phyloP scores from a whole-genome alignment of 306 rosid genomes.

The Boehmeria nivea region DNA sequence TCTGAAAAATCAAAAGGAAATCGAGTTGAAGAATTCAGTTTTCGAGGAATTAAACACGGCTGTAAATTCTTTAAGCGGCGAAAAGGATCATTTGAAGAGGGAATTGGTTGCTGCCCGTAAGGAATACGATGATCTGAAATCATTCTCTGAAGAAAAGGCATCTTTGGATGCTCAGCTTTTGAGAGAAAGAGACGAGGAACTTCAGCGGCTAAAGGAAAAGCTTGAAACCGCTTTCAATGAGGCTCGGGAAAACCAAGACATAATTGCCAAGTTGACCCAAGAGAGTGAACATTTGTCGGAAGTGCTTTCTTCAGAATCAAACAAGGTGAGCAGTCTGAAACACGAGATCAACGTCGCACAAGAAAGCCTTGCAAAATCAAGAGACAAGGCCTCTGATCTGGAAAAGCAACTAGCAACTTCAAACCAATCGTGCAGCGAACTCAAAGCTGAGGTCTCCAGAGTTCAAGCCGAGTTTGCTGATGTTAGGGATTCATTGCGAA shows the following conservation, averaged over 20 bases:
- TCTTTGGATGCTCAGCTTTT: slow-evolving; percentile 50
- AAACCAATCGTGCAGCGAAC: slow-evolving; percentile 30
- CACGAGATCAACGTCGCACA: slow-evolving; percentile 38
- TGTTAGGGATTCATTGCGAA: slow-evolving; percentile 49
- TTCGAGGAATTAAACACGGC: slow-evolving; percentile 49
- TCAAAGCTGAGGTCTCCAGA: slow-evolving; percentile 48
- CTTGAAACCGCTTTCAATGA: slow-evolving; percentile 38
- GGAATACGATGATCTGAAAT: slow-evolving; percentile 48
- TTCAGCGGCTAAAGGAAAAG: slow-evolving; percentile 47
- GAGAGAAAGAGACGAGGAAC: slow-evolving; percentile 55
- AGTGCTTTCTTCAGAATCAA: slow-evolving; percentile 42
- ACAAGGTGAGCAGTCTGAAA: slow-evolving; percentile 42
- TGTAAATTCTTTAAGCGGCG: slow-evolving; percentile 39
- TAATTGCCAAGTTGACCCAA: slow-evolving; percentile 42
- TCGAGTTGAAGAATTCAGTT: slow-evolving; percentile 42
- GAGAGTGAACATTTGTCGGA: slow-evolving; percentile 50
- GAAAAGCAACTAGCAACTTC: slow-evolving; percentile 43
- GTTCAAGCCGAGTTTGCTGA: slow-evolving; percentile 54
- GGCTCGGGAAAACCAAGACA: slow-evolving; percentile 32
- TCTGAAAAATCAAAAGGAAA: slow-evolving; percentile 42
- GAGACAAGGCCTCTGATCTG: slow-evolving; percentile 47
- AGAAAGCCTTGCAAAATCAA: slow-evolving; percentile 57
- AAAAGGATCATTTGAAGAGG: slow-evolving; percentile 39
- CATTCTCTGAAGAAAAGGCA: slow-evolving; percentile 48
- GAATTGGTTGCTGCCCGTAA: slow-evolving; percentile 37